Base-by-base conservation (phyloP, 176 grass and related monocot genomes). In the Aechmea fasciata region DNA sequence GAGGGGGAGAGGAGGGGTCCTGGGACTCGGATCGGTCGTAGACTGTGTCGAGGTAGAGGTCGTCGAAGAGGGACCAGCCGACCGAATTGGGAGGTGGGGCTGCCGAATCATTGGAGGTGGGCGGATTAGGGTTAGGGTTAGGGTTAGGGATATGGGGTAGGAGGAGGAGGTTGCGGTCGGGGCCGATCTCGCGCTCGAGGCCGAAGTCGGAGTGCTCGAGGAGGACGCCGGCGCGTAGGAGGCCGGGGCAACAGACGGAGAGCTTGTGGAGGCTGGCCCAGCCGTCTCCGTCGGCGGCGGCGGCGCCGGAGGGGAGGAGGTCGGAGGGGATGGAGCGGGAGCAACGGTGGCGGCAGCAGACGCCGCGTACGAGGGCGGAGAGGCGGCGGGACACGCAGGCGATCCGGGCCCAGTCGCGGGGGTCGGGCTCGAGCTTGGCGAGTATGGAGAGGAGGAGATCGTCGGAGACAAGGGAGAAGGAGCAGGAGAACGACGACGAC, bases 201-300 rank as follows among this genome's bases (percentile, higher is more conserved):
- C 89, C 93, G 79, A 97, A 90, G 68, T 97, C 93, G 49, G 74
- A 75, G 61, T 85, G 78, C 49, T 97, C 76, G 28, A 92, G 86
- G 68, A 97, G 86, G 25, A 97, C 66, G 13, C 93, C 89, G 11
- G 89, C 81, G 71, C 78, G 79, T 13, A 59, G 72, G 73, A 97
- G 86, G n/a, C 93, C 93, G 1, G 93, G 89, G 71, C 93, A 97
- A 71, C 93, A 97, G 18, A 92, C 84, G n/a, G 86, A 87, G 77
- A 97, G 90, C 79, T 92, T 97, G 62, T 97, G 89, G 15, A 97
- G 89, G 15, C 77, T 78, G 0, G 86, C 65, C 84, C 82, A 87
- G 0, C 74, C 79, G 9, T 66, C 25, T 9, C 69, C 82, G 3
- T 66, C 15, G 9, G 69, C 59, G 64, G 49, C 11, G 48, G 11